phyloP scores from a whole-genome alignment of 2,329 filamentous ascomycete species.

The Trichoderma harzianum region DNA sequence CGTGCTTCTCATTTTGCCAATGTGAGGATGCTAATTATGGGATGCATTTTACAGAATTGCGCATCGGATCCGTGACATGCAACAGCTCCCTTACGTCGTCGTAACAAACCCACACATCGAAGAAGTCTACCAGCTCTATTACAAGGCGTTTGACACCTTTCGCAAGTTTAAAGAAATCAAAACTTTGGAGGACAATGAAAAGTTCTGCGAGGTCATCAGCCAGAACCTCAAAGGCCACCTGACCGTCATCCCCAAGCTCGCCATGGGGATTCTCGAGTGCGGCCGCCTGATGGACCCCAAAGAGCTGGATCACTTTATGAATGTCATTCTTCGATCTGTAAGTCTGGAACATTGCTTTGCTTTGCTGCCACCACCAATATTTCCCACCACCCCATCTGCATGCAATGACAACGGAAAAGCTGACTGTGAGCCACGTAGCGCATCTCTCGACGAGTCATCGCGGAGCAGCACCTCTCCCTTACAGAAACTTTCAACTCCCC shows the following conservation, averaged over 20 bases:
- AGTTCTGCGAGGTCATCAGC: constrained; percentile 75
- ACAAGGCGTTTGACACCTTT: constrained; percentile 90
- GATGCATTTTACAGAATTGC: constrained; percentile 59
- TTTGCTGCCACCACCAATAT: too few relatives aligned
- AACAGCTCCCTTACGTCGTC: constrained; percentile 91
- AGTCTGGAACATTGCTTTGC: constrained; percentile 28
- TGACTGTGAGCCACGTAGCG: constrained; percentile 49
- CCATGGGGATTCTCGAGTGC: constrained; percentile 91
- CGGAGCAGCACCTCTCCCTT: constrained; percentile 91
- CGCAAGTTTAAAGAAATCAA: constrained; percentile 81
- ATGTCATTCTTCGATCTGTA: constrained; percentile 84
- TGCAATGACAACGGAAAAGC: neutral
- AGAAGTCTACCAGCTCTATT: constrained; percentile 95
- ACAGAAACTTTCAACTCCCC: constrained; percentile 91
- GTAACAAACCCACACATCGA: constrained; percentile 93
- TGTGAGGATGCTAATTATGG: neutral
- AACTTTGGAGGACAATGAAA: constrained; percentile 84
- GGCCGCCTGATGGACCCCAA: constrained; percentile 75
- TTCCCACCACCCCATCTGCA: too few relatives aligned
- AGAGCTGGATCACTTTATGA: constrained; percentile 92
- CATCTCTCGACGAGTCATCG: constrained; percentile 93
- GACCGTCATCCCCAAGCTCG: constrained; percentile 87
- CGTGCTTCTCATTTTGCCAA: neutral
- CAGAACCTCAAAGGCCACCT: constrained; percentile 82
- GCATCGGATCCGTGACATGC: constrained; percentile 94